A percentile compares a stretch with the other conserved stretches of the same genome.
Evolutionary conservation across 192 early-diverging fungal genomes (phyloP).

Genomic region (Backusella mclennaniae): DNA sequence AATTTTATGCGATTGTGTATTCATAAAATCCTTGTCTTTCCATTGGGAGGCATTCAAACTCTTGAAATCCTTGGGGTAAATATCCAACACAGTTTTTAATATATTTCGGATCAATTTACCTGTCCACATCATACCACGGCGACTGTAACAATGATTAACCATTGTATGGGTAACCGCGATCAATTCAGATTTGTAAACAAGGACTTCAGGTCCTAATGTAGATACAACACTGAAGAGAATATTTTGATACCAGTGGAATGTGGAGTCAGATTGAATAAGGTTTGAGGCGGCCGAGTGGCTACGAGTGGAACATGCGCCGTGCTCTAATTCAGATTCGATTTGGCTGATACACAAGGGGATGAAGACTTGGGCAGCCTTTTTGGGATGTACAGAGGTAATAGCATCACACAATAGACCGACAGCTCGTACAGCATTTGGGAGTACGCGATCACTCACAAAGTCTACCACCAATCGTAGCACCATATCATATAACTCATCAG

Average conservation of each 20-base stretch:
- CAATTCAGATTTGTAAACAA: conserved; percentile 52
- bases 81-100: conserved; percentile 44
- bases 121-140: conserved; percentile 70
- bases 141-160: conserved; percentile 53
- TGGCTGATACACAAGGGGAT: conserved; percentile 55
- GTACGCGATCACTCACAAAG: conserved; percentile 54
- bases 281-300: conserved; percentile 43
- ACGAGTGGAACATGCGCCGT: conserved; percentile 58
- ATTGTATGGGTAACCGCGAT: conserved; percentile 45
- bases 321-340: conserved; percentile 63
- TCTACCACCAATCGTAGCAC: conserved; percentile 59
- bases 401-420: conserved; percentile 54
- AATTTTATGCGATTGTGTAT: conserved; percentile 62
- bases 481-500: conserved; percentile 59
- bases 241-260: conserved; percentile 77
- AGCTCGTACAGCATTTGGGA: conserved; percentile 69
- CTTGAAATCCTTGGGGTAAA: conserved; percentile 60
- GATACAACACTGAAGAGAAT: conserved; percentile 59
- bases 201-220: conserved; percentile 44
- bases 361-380: conserved; percentile 49
- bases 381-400: conserved; percentile 39
- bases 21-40: conserved; percentile 62
- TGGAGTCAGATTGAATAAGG: conserved; percentile 54
- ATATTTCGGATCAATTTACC: conserved; percentile 55
- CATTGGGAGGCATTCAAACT: conserved; percentile 51